Evolutionary conservation across 179 eudicot species (phyloP), one percentile per base, ranked within the genome.

Genomic region (Spinacia oleracea): DNA sequence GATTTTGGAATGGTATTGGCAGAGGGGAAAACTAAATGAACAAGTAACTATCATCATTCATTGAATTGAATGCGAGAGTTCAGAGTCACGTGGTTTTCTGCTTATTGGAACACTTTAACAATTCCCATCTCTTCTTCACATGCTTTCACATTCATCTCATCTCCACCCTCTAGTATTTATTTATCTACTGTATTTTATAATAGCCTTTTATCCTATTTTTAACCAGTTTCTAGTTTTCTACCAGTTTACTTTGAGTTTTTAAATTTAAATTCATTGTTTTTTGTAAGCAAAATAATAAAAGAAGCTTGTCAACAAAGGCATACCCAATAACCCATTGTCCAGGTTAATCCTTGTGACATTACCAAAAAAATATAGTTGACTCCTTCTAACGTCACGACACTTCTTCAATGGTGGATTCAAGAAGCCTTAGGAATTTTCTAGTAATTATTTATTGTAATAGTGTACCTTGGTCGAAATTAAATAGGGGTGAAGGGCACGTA

Each of bases 1-100:
- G 53, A 48, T 12, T 48, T 2, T 9, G 53, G 40, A 73, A 64
- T 29, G 50, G 18, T 23, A 40, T 48, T 62, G 66, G 20, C 20
- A 60, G 34, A 32, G 62, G 27, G 58, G 58, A n/a, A 56, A 56
- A 25, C 35, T 35, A 8, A 14, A n/a, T 51, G 64, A 34, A n/a
- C 65, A 66, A 68, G 67, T 77, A 31, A 40, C 18, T 23, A 14
- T 34, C 18, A 58, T n/a, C 21, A 69, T 80, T 56, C 76, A 69
- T 58, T 76, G 75, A 80, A 80, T 73, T 48, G 50, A 64, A 67
- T 50, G 48, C 35, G 38, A 43, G 53, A 21, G 27, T 42, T 43
- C 65, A 69, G 72, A 78, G 69, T 79, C 82, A 82, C 85, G 79
- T 82, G 85, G 64, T 40, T 78, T 48, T 7, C 77, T 82, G 82